Evolutionary conservation across 1,139 yeast species (phyloP).

Genomic region (Arxiozyma bovina): DNA sequence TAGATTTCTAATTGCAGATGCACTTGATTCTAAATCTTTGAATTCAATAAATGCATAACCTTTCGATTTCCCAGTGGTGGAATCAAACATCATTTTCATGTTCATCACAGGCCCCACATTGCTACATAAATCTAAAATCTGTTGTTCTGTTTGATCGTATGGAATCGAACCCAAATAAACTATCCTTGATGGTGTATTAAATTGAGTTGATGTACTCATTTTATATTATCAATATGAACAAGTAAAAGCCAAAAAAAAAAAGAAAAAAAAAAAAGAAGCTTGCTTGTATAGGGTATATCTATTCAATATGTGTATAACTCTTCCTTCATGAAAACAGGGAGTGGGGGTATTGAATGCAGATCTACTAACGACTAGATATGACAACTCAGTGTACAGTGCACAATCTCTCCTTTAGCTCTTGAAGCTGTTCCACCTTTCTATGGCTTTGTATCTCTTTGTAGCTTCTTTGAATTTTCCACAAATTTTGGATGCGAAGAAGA

Average conservation of each 20-base stretch:
- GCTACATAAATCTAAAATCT: conserved; percentile 42
- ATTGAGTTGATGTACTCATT: conserved; percentile 8
- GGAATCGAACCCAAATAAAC: conserved; percentile 62
- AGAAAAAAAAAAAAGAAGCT: no score
- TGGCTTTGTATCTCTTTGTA: background rate
- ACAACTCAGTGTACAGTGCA: no score
- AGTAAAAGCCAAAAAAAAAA: no score
- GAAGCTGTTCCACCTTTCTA: no score
- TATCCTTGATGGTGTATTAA: conserved; percentile 36
- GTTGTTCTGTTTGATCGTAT: conserved; percentile 80
- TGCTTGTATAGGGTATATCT: no score
- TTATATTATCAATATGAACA: no score
- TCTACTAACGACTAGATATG: no score
- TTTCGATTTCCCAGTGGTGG: conserved; percentile 81
- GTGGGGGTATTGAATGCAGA: no score
- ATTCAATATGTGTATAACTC: no score
- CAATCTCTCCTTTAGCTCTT: no score
- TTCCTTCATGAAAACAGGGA: no score
- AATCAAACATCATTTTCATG: conserved; percentile 72
- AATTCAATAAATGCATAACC: conserved; percentile 87
- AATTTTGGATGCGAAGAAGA: no score
- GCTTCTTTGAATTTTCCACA: background rate
- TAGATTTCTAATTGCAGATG: conserved; percentile 82
- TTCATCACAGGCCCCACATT: conserved; percentile 72
- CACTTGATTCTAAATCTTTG: conserved; percentile 69